A percentile compares a stretch with the other conserved stretches of the same genome.
Evolutionary conservation across 2,329 filamentous ascomycete genomes (phyloP).

Genomic region (Ceratocystis destructans): DNA sequence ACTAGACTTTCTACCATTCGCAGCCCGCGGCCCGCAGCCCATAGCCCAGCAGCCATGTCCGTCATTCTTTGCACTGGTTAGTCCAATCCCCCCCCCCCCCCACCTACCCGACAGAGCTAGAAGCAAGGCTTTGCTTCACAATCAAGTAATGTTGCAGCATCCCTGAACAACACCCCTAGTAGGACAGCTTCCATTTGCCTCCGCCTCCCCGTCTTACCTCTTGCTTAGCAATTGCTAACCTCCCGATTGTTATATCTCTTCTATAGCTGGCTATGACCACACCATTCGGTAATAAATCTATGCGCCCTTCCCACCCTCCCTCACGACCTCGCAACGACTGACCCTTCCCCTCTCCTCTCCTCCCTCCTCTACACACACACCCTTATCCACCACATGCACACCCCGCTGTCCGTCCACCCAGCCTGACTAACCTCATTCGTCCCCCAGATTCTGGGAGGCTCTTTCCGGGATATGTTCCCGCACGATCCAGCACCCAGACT

Average conservation of each 20-base stretch:
- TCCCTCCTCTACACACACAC: neutral
- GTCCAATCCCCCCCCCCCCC: constrained; percentile 18
- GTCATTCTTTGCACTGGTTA: constrained; percentile 50
- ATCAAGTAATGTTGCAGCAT: neutral
- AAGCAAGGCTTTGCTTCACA: neutral
- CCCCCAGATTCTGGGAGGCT: constrained; percentile 83
- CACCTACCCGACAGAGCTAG: neutral
- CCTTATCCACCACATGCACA: too few relatives aligned
- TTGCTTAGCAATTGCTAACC: neutral
- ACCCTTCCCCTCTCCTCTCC: neutral
- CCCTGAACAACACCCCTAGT: too few relatives aligned
- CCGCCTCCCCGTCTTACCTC: neutral
- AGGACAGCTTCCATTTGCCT: neutral
- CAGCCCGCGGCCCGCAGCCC: neutral
- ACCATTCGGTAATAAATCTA: constrained; percentile 39
- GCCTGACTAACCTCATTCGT: neutral
- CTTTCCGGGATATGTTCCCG: constrained; percentile 94
- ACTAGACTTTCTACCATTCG: neutral
- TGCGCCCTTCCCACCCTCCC: neutral
- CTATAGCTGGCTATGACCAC: constrained; percentile 46
- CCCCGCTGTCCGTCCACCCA: neutral
- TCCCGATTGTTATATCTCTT: neutral
- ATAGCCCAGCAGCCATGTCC: constrained; percentile 33
- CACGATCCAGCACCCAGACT: constrained; percentile 95
- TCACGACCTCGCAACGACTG: neutral